A percentile compares a stretch with the other conserved stretches of the same genome.
These are phyloP conservation scores for Hyaloscypha finlandica DNA, from an alignment of 495 filamentous ascomycete genomes.

Conservation along the genomic window DNA sequence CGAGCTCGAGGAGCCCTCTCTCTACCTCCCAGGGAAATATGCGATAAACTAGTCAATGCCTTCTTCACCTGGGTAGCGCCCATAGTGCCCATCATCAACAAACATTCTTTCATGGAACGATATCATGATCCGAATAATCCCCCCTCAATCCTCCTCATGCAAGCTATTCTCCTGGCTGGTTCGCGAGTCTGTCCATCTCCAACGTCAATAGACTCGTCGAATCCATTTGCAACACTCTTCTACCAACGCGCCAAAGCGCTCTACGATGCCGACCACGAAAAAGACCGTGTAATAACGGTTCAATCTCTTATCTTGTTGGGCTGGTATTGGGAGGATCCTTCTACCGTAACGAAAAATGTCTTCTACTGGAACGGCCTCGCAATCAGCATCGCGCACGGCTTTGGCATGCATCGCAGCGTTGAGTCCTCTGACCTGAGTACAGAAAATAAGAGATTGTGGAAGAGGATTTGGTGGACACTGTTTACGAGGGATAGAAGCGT, in stretches of 20 bases:
- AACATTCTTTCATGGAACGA: slow-evolving; percentile 5
- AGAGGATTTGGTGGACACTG: slow-evolving; percentile 23
- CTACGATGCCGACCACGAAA: slow-evolving; percentile 19
- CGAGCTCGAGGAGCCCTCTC: slow-evolving; percentile 13
- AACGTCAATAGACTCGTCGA: slow-evolving; percentile 8
- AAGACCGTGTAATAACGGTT: slow-evolving; percentile 15
- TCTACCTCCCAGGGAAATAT: slow-evolving; percentile 12
- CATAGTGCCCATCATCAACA: slow-evolving; percentile 19
- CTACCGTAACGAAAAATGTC: slow-evolving; percentile 8
- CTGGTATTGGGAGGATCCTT: slow-evolving; percentile 17
- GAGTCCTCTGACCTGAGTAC: slow-evolving; percentile 1
- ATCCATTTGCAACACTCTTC: slow-evolving; percentile 3
- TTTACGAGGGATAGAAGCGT: slow-evolving; percentile 16
- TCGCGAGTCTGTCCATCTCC: slow-evolving; percentile 6
- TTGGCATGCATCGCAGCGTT: slow-evolving; percentile 18
- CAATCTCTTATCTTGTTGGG: slow-evolving; percentile 18
- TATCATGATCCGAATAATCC: slow-evolving; percentile 14
- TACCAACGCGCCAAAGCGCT: slow-evolving; percentile 18
- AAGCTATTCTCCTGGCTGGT: slow-evolving; percentile 13
- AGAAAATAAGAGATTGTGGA: slow-evolving; percentile 17
- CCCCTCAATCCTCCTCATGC: slow-evolving; percentile 15
- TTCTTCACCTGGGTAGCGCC: slow-evolving; percentile 23
- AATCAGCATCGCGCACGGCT: slow-evolving; percentile 13
- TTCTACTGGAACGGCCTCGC: slow-evolving; percentile 25
- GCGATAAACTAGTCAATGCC: slow-evolving; percentile 14